Conservation (phyloP, 495 filamentous ascomycete genomes). For the Aspergillus kassunensis region DNA sequence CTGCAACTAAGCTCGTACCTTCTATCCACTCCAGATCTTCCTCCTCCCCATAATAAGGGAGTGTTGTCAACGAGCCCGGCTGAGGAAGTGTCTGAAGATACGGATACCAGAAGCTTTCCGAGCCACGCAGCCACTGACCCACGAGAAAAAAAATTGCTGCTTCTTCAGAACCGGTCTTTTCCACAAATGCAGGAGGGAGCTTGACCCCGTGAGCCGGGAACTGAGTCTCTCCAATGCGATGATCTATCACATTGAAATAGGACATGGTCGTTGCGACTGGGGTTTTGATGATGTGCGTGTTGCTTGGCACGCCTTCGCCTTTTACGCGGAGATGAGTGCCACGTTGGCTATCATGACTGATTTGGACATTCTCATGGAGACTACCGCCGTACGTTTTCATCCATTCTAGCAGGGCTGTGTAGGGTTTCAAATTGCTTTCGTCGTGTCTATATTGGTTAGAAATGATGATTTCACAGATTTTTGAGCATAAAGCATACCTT, state of each 20-base stretch:
- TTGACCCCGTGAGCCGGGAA: slow-evolving; percentile 36
- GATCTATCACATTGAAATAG: slow-evolving; percentile 47
- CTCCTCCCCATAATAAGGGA: slow-evolving; percentile 52
- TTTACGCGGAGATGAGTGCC: slow-evolving; percentile 47
- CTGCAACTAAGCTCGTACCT: slow-evolving; percentile 55
- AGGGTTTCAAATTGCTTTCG: slow-evolving; percentile 23
- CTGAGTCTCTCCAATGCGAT: slow-evolving; percentile 12
- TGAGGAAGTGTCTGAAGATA: slow-evolving; percentile 58
- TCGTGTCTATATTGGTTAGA: background rate
- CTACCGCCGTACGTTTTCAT: slow-evolving; percentile 37
- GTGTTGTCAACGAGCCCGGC: slow-evolving; percentile 50
- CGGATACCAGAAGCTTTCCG: slow-evolving; percentile 56
- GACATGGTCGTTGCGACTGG: slow-evolving; percentile 48
- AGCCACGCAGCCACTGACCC: slow-evolving; percentile 47
- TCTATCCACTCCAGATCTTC: slow-evolving; percentile 56
- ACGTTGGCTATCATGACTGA: slow-evolving; percentile 36
- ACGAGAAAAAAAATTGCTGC: slow-evolving; percentile 52
- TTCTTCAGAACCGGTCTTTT: slow-evolving; percentile 35
- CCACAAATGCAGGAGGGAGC: slow-evolving; percentile 33
- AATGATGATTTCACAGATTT: background rate
- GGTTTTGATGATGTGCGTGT: slow-evolving; percentile 40
- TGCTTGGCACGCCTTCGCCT: slow-evolving; percentile 22
- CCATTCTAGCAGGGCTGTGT: slow-evolving; percentile 40
- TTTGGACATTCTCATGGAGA: slow-evolving; percentile 36
- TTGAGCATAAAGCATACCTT: too few species aligned